phyloP scores from a whole-genome alignment of 441 rosid species.

The Metrosideros polymorpha region DNA sequence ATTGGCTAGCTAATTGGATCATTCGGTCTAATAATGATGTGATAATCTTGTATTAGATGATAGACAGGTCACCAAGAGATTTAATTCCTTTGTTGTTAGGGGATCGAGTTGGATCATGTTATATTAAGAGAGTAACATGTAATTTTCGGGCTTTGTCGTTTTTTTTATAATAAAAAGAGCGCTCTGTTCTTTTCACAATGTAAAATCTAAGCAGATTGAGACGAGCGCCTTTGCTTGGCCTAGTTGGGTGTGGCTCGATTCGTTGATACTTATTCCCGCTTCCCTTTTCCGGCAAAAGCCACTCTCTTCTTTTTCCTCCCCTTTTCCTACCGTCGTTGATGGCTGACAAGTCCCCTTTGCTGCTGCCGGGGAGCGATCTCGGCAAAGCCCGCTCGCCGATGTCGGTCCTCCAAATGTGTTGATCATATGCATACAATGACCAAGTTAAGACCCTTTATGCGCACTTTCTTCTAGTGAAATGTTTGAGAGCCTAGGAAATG shows the following conservation, averaged over 20 bases:
- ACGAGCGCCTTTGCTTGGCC: neutral
- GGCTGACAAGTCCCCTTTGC: neutral
- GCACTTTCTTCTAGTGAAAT: too few relatives aligned
- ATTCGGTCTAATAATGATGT: neutral
- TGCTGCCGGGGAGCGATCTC: neutral
- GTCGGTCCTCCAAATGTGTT: neutral
- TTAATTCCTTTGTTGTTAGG: neutral
- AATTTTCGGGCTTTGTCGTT: neutral
- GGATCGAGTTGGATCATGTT: neutral
- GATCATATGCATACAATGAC: too few relatives aligned
- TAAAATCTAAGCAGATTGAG: neutral
- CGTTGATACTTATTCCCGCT: neutral
- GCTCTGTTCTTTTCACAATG: neutral
- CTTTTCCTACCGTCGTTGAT: neutral
- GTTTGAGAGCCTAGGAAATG: too few relatives aligned
- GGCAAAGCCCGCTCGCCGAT: accelerated
- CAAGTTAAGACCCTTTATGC: too few relatives aligned
- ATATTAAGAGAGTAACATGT: neutral
- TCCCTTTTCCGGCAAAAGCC: neutral
- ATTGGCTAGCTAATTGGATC: neutral
- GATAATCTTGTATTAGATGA: neutral
- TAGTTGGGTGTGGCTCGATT: neutral
- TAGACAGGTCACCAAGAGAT: neutral
- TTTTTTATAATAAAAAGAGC: too few relatives aligned
- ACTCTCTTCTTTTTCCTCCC: neutral